These are phyloP conservation scores for Termitomyces sp. DNA, from an alignment of 1,284 basidiomycete genomes.

Conservation along the genomic window DNA sequence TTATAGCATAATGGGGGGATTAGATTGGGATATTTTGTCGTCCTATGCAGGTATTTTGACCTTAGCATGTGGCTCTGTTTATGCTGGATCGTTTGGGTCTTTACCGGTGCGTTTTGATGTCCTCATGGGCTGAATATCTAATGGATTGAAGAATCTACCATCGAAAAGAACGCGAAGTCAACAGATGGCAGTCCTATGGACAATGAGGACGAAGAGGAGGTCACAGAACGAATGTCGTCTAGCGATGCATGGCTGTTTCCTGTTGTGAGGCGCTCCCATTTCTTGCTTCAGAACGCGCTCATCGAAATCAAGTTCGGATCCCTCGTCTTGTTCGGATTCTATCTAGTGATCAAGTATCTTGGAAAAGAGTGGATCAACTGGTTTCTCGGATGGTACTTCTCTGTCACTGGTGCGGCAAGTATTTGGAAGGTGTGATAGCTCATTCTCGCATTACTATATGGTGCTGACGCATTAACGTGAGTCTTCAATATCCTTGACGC, in stretches of 20 bases:
- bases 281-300: neutral
- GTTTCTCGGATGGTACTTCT: conserved; percentile 75
- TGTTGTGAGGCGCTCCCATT: conserved; percentile 38
- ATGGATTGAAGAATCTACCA: conserved; percentile 14
- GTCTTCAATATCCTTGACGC: conserved; percentile 47
- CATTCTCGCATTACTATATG: neutral
- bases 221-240: conserved; percentile 55
- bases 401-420: conserved; percentile 55
- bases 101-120: conserved; percentile 46
- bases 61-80: conserved; percentile 60
- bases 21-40: conserved; percentile 54
- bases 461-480: conserved; percentile 20
- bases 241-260: conserved; percentile 76
- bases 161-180: conserved; percentile 25
- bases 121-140: neutral
- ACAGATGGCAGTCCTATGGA: conserved; percentile 32
- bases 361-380: conserved; percentile 82
- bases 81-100: conserved; percentile 63
- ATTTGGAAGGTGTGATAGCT: conserved; percentile 60
- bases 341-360: conserved; percentile 69
- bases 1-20: conserved; percentile 7
- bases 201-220: conserved; percentile 52
- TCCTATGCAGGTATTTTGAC: conserved; percentile 63
- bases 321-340: conserved; percentile 60
- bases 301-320: conserved; percentile 57